Conservation (phyloP, 2,329 filamentous ascomycete genomes). For the Coleophoma cylindrospora region DNA sequence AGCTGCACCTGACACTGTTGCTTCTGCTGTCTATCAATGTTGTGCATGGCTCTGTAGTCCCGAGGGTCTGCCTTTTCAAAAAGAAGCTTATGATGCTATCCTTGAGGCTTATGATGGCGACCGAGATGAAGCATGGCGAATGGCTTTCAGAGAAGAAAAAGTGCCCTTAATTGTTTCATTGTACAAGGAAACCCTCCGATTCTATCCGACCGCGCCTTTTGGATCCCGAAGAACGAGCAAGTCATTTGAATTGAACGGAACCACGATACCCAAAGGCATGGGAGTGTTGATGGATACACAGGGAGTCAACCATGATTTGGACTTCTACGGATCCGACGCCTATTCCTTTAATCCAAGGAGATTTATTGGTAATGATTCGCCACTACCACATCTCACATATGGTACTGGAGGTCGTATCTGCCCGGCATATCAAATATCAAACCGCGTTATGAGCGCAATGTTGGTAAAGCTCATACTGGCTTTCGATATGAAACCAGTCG, state of each 20-base stretch:
- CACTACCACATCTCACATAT: conserved; percentile 17
- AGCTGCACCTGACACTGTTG: conserved; percentile 16
- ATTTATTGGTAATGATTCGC: conserved; percentile 10
- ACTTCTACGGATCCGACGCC: conserved; percentile 13
- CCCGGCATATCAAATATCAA: conserved; percentile 16
- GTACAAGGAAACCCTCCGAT: conserved; percentile 18
- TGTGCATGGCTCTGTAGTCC: conserved; percentile 13
- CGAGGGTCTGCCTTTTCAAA: conserved; percentile 9
- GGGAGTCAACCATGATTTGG: conserved; percentile 16
- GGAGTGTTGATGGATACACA: conserved; percentile 22
- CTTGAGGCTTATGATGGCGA: conserved; percentile 11
- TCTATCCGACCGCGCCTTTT: conserved; percentile 15
- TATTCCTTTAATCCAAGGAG: conserved; percentile 14
- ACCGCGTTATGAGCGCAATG: conserved; percentile 16
- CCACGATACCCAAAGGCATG: conserved; percentile 15
- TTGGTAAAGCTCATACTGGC: conserved; percentile 11
- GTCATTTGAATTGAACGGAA: conserved; percentile 9
- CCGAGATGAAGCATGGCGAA: conserved; percentile 11
- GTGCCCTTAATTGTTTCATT: conserved; percentile 15
- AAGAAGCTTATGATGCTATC: conserved; percentile 9
- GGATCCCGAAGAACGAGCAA: conserved; percentile 12
- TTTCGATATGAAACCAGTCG: conserved; percentile 7
- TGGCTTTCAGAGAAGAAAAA: conserved; percentile 19
- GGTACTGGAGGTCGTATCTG: conserved; percentile 18
- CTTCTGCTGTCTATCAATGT: conserved; percentile 13